Evolutionary conservation across 164 flowering plant genomes (phyloP), one percentile per base, ranked within the genome.

Genomic region (Nymphaea colorata): DNA sequence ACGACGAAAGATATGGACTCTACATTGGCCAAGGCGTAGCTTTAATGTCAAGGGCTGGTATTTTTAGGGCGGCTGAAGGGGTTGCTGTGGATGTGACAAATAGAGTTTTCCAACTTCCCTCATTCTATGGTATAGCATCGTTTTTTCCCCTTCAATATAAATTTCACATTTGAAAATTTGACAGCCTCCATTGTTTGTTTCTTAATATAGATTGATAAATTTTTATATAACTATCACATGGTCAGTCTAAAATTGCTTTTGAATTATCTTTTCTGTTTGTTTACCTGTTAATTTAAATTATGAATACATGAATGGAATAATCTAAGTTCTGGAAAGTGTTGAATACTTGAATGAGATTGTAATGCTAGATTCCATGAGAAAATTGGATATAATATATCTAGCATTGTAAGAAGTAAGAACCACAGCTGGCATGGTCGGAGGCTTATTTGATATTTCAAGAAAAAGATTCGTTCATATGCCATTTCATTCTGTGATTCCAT

Each of bases 1-100:
- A 86, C 74, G 44, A 68, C 70, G 89, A 91, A 82, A 76, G 98
- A 68, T 79, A 69, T 67, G 98, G 94, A 69, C 69, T 95, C 41
- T 95, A 92, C 76, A 90, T 95, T 81, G 99, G 99, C 60, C 87
- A 83, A 80, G 99, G 99, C 78, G 83, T 65, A 43, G 57, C 96
- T 63, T 80, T 76, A 84, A 55, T 92, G 86, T 88, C 98, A 44
- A 89, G 99, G 77, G 84, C 96, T 74, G 97, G 98, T 73, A 83
- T 90, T 4, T 95, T 95, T 62, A 89, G 98, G 71, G 96, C 70
- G 62, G 67, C 76, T 53, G 63, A 81, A 64, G 98, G 98, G 62
- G 61, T 86, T 79, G 98, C 96, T 25, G 83, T 95, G 71, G 87
- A 87, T 72, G 80, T 95, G 96, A 76, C 67, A 64, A 68, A 81